These are phyloP conservation scores for Candida chilensis DNA, from an alignment of 805 yeast genomes.

Conservation along the genomic window DNA sequence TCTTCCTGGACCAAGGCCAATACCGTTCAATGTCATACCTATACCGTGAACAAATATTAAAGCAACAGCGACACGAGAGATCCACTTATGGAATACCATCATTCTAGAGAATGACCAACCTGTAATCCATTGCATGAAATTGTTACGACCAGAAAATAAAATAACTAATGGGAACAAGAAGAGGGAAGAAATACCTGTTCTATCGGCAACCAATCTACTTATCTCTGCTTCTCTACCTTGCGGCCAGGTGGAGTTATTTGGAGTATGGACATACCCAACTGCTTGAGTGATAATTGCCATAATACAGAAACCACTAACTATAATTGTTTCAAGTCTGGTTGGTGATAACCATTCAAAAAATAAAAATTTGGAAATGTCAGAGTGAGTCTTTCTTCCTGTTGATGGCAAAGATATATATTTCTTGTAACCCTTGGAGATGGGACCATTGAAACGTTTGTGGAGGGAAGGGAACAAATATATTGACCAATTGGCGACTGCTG, in stretches of 20 bases:
- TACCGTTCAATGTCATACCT: conserved; percentile 8
- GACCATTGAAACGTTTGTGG: conserved; percentile 19
- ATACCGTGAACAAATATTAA: conserved; percentile 19
- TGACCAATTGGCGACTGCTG: conserved; percentile 10
- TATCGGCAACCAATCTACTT: conserved; percentile 28
- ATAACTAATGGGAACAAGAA: conserved; percentile 33
- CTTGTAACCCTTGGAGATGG: conserved; percentile 20
- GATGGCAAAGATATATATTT: conserved; percentile 29
- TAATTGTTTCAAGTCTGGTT: conserved; percentile 12
- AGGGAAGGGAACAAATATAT: conserved; percentile 4
- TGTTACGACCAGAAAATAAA: conserved; percentile 56
- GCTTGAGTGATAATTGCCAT: conserved; percentile 7
- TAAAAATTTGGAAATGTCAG: conserved; percentile 1
- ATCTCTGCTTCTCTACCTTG: conserved; percentile 7
- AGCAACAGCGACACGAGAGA: conserved; percentile 20
- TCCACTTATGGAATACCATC: conserved; percentile 35
- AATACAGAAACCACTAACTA: conserved; percentile 10
- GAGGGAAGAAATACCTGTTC: conserved; percentile 15
- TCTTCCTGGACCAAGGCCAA: conserved; percentile 7
- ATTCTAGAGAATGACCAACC: conserved; percentile 42
- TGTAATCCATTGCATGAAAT: conserved; percentile 48
- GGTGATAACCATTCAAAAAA: conserved; percentile 7
- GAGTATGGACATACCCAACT: conserved; percentile 7
- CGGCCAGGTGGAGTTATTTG: conserved; percentile 5
- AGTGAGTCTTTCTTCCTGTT: conserved; percentile 6